phyloP scores from a whole-genome alignment of 805 yeast genomes.

The Wickerhamiella allomyrinae region DNA sequence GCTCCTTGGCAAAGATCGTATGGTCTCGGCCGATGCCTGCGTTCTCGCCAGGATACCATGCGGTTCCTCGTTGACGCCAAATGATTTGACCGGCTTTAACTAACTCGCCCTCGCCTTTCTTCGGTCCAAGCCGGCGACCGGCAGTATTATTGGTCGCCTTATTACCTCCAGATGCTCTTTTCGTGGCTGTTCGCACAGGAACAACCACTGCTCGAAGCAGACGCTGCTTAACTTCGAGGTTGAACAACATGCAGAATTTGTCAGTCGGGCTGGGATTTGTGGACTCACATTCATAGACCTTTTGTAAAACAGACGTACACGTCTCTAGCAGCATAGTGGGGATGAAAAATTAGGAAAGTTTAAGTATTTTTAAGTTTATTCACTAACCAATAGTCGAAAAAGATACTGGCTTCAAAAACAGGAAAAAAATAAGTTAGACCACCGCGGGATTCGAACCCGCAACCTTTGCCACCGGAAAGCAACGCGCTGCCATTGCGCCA shows the following conservation, averaged over 20 bases:
- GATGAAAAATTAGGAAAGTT: neutral
- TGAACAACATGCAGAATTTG: slow-evolving; percentile 1
- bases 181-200: slow-evolving; percentile 72
- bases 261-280: neutral
- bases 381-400: neutral
- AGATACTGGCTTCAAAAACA: neutral
- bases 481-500: slow-evolving; percentile 6
- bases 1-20: slow-evolving; percentile 79
- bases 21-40: slow-evolving; percentile 78
- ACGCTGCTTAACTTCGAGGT: neutral
- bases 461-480: slow-evolving; percentile 21
- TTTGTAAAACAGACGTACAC: no score
- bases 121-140: slow-evolving; percentile 88
- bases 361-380: neutral
- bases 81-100: slow-evolving; percentile 78
- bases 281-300: no score
- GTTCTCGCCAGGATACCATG: slow-evolving; percentile 87
- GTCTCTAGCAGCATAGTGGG: no score
- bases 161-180: slow-evolving; percentile 89
- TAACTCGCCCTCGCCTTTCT: slow-evolving; percentile 61
- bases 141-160: slow-evolving; percentile 88
- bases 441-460: slow-evolving; percentile 24
- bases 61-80: slow-evolving; percentile 90
- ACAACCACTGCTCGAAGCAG: neutral
- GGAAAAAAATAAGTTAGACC: slow-evolving; percentile 11